Evolutionary conservation across 139 green algal genomes (phyloP), one percentile per base, ranked within the genome.

Genomic region (Chlorella vulgaris): DNA sequence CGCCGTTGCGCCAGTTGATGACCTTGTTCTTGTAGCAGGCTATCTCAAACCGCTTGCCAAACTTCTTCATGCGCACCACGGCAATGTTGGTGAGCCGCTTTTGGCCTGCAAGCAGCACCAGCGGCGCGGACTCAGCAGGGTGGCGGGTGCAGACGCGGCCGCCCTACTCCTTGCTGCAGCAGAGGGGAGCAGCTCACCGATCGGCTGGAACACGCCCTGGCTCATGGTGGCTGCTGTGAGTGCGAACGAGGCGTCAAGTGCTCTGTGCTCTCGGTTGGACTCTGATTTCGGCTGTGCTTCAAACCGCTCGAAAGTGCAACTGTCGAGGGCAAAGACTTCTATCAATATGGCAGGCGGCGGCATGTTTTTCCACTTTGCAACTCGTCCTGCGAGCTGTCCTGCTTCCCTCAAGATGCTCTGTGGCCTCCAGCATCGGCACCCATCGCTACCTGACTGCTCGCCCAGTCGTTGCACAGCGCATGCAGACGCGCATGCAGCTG

Each of bases 1-100:
- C 90, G 65, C 93, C 93, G 61, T 87, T 92, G 21, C 94, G 80
- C 94, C 94, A 98, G 81, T 98, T 95, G 26, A 91, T 50, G 13
- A 99, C 93, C 77, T 98, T 99, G 91, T 99, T 99, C 76, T 98
- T 97, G 91, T 99, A 99, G 86, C 96, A 99, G 0, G 97, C 97
- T 18, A 99, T 92, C 84, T 99, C 97, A 84, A 99, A 99, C 2
- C 95, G 89, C 77, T 93, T 92, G 35, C 97, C 97, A 26, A 86
- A 82, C 84, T 97, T 98, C 80, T 97, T 98, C 7, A 95, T 84
- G 6, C 94, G 83, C 36, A 99, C 97, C 1, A 99, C 90, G 18
- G 97, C 97, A 22, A 99, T 90, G 84, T 99, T 99, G 7, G 97
- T 99, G 67, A 99, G 92, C 58, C 96, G 88, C 85, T 99, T 99